Evolutionary conservation across 768 basidiomycete species (phyloP).

Genomic region (Tylopilus sp.): DNA sequence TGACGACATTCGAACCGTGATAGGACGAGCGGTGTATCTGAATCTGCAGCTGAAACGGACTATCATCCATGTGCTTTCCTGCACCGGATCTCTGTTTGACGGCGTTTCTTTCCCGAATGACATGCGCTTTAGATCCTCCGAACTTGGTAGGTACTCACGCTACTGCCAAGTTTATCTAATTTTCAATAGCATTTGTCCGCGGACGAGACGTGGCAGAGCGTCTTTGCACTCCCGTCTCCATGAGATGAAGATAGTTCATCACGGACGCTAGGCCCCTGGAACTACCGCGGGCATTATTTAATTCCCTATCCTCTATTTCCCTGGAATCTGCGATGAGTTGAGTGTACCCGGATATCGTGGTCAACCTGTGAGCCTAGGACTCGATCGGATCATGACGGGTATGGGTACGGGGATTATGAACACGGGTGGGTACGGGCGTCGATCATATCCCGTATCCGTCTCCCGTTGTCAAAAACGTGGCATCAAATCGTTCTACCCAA

Average conservation of each 20-base stretch:
- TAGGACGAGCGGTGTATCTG: background rate
- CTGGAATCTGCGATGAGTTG: background rate
- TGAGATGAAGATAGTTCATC: background rate
- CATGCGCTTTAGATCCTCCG: background rate
- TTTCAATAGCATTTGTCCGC: conserved; percentile 8
- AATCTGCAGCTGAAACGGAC: background rate
- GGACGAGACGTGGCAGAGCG: conserved; percentile 8
- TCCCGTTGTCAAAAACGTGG: conserved; percentile 2
- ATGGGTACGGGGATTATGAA: background rate
- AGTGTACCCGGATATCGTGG: background rate
- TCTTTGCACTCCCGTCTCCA: conserved; percentile 1
- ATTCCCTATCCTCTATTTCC: background rate
- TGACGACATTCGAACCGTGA: background rate
- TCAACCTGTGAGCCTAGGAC: background rate
- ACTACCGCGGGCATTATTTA: conserved; percentile 1
- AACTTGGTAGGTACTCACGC: background rate
- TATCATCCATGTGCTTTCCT: background rate
- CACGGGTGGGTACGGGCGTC: conserved; percentile 3
- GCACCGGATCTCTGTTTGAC: background rate
- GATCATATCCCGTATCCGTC: background rate
- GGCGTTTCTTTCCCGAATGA: background rate
- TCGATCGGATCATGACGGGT: conserved; percentile 9
- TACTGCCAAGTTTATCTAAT: background rate
- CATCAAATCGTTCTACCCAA: background rate
- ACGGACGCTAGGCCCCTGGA: background rate